These are phyloP conservation scores for Oryza meridionalis DNA, from an alignment of 176 grass and related monocot genomes.

Conservation along the genomic window DNA sequence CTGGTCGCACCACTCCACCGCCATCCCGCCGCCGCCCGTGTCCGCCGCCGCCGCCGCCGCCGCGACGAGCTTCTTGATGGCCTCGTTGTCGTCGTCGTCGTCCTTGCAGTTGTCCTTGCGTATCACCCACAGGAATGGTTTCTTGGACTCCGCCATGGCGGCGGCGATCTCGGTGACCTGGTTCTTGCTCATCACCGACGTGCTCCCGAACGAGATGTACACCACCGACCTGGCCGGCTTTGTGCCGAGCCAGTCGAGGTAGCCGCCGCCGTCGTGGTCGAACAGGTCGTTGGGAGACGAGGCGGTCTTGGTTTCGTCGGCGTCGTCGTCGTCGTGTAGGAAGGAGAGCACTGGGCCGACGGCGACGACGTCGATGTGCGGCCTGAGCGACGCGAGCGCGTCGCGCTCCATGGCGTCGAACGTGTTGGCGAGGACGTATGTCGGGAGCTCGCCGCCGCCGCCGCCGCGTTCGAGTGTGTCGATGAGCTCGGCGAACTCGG, in stretches of 20 bases:
- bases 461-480: slow-evolving; percentile 26
- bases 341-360: slow-evolving; percentile 67
- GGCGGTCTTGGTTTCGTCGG: background rate
- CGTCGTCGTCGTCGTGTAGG: slow-evolving; percentile 35
- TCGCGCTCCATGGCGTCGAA: slow-evolving; percentile 66
- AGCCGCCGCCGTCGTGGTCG: slow-evolving; percentile 25
- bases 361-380: slow-evolving; percentile 47
- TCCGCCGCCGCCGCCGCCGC: background rate
- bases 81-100: background rate
- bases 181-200: slow-evolving; percentile 47
- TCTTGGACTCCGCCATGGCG: slow-evolving; percentile 38
- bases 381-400: slow-evolving; percentile 36
- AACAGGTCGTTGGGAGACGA: slow-evolving; percentile 53
- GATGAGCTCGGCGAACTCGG: slow-evolving; percentile 47
- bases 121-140: slow-evolving; percentile 72
- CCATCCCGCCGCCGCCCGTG: slow-evolving; percentile 23
- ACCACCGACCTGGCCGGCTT: slow-evolving; percentile 61
- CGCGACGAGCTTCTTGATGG: background rate
- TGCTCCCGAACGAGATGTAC: slow-evolving; percentile 89
- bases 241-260: slow-evolving; percentile 61
- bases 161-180: slow-evolving; percentile 56
- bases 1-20: slow-evolving; percentile 88
- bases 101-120: slow-evolving; percentile 58
- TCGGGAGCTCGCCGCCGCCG: background rate
- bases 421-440: slow-evolving; percentile 68